These are phyloP conservation scores for Myochromella boudieri DNA, from an alignment of 768 basidiomycete genomes.

Conservation along the genomic window DNA sequence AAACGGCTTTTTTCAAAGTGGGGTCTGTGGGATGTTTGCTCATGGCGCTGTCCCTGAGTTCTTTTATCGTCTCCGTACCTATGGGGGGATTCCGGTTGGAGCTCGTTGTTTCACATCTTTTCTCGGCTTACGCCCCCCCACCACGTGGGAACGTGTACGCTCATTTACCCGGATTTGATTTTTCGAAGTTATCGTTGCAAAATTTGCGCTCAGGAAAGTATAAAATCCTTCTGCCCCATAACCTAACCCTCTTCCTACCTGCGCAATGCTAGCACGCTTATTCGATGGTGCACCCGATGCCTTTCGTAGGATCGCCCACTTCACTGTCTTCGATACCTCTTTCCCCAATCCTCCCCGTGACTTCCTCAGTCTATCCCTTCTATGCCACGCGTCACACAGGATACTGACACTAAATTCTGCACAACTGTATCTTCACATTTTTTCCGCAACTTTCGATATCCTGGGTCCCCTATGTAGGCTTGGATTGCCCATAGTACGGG, in stretches of 20 bases:
- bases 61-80: too few species aligned
- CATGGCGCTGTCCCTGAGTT: background rate
- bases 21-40: constrained; percentile 3
- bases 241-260: constrained; percentile 12
- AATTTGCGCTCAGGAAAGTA: constrained; percentile 6
- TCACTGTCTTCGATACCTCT: constrained; percentile 24
- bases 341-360: constrained; percentile 32
- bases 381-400: constrained; percentile 31
- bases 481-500: constrained; percentile 22
- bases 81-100: constrained; percentile 1
- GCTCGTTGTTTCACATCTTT: constrained; percentile 2
- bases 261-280: constrained; percentile 30
- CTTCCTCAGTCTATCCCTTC: constrained; percentile 28
- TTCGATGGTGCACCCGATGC: constrained; percentile 31
- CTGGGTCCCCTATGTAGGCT: constrained; percentile 40
- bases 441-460: constrained; percentile 50
- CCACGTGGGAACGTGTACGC: constrained; percentile 18
- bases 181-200: constrained; percentile 22
- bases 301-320: constrained; percentile 33
- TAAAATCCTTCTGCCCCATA: constrained; percentile 16
- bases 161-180: constrained; percentile 14
- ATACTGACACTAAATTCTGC: constrained; percentile 24
- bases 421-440: constrained; percentile 37
- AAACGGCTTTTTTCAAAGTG: background rate
- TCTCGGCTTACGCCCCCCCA: constrained; percentile 8